Percentiles rank a stretch among this genome's conserved stretches.
phyloP scores from a whole-genome alignment of 306 rosid species.

The Adenanthera pavonina region DNA sequence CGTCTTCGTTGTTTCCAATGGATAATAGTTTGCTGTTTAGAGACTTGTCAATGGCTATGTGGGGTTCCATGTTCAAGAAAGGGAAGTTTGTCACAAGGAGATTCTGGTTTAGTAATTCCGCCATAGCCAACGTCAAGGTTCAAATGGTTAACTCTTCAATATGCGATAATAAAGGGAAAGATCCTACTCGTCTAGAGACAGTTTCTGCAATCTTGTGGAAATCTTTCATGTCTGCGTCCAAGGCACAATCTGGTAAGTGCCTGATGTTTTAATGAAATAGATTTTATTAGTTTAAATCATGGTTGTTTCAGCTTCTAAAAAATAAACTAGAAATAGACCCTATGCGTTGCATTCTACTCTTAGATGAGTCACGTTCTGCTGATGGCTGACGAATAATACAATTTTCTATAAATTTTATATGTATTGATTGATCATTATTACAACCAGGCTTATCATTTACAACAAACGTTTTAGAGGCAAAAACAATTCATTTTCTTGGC shows the following conservation, averaged over 20 bases:
- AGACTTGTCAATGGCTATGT: conserved; percentile 4
- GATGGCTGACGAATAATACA: too few relatives aligned
- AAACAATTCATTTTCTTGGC: too few relatives aligned
- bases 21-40: not conserved
- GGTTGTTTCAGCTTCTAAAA: too few relatives aligned
- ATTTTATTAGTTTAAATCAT: not conserved
- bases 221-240: conserved; percentile 43
- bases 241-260: conserved; percentile 18
- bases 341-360: too few relatives aligned
- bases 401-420: too few relatives aligned
- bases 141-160: conserved; percentile 5
- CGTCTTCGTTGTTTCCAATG: conserved; percentile 39
- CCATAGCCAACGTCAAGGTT: conserved; percentile 43
- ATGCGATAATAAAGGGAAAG: not conserved
- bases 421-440: too few relatives aligned
- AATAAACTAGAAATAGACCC: too few relatives aligned
- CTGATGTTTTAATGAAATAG: not conserved
- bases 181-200: conserved; percentile 49
- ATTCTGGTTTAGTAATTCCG: conserved; percentile 45
- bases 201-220: conserved; percentile 59
- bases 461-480: too few relatives aligned
- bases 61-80: conserved; percentile 14
- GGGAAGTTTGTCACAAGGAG: conserved; percentile 40
- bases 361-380: too few relatives aligned
- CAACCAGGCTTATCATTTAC: too few relatives aligned